phyloP scores from a whole-genome alignment of 106 monocot species.

The Dendrobium chrysotoxum region DNA sequence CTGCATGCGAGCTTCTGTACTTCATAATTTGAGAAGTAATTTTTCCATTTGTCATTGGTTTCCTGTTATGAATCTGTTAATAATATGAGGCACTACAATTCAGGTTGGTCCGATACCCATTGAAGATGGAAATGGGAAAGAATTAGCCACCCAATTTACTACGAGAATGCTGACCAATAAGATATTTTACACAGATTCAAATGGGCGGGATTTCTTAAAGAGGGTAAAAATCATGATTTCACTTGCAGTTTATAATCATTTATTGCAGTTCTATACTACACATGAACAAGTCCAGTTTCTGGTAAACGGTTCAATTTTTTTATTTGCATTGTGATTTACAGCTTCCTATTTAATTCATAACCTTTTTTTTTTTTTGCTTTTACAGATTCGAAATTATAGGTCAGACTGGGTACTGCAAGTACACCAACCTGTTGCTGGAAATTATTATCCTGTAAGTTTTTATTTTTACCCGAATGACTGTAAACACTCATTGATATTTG shows the following conservation, averaged over 20 bases:
- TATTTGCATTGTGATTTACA: no score
- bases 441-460: conserved; percentile 93
- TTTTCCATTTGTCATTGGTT: background rate
- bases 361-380: no score
- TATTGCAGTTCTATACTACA: background rate
- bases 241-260: background rate
- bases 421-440: conserved; percentile 92
- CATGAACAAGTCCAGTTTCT: background rate
- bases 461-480: background rate
- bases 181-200: conserved; percentile 96
- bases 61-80: background rate
- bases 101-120: conserved; percentile 93
- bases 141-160: conserved; percentile 59
- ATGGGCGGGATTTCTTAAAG: conserved; percentile 91
- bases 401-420: conserved; percentile 87
- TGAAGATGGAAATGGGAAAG: conserved; percentile 76
- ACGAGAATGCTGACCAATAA: conserved; percentile 63
- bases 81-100: background rate
- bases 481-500: no score
- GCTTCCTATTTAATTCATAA: no score
- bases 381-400: conserved; percentile 93
- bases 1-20: no score
- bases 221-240: conserved; percentile 43
- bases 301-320: no score
- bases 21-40: background rate